phyloP scores from a whole-genome alignment of 176 grass and related monocot species.

The Rhynchospora breviuscula region DNA sequence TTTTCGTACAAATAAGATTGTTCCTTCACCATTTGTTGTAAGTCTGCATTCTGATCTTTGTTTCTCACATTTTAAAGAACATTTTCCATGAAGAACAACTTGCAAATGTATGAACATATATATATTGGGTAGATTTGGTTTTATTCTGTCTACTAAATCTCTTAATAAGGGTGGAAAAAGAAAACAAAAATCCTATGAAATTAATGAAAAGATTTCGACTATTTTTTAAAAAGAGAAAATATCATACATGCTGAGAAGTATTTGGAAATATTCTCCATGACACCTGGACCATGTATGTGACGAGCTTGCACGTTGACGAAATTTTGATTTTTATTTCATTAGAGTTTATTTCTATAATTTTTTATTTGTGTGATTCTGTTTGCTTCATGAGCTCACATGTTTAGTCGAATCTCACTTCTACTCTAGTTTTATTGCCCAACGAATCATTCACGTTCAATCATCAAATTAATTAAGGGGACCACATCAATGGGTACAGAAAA shows the following conservation, averaged over 20 bases:
- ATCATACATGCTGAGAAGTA: too few species aligned
- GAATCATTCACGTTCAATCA: neutral
- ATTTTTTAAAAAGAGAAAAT: too few species aligned
- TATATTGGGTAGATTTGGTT: too few species aligned
- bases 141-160: too few species aligned
- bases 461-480: neutral
- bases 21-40: too few species aligned
- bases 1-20: too few species aligned
- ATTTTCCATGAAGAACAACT: neutral
- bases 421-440: neutral
- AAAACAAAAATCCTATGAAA: too few species aligned
- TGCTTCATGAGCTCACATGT: neutral
- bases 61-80: neutral
- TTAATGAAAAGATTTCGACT: too few species aligned
- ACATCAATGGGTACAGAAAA: neutral
- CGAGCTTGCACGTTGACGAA: neutral
- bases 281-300: neutral
- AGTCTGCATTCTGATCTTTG: too few species aligned
- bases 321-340: neutral
- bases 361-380: neutral
- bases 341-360: neutral
- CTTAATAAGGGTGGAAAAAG: too few species aligned
- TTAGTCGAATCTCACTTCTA: neutral
- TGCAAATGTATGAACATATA: neutral
- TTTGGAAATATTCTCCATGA: neutral